These are phyloP conservation scores for Mucor velutinosus DNA, from an alignment of 371 early-diverging fungal species.

Conservation along the genomic window DNA sequence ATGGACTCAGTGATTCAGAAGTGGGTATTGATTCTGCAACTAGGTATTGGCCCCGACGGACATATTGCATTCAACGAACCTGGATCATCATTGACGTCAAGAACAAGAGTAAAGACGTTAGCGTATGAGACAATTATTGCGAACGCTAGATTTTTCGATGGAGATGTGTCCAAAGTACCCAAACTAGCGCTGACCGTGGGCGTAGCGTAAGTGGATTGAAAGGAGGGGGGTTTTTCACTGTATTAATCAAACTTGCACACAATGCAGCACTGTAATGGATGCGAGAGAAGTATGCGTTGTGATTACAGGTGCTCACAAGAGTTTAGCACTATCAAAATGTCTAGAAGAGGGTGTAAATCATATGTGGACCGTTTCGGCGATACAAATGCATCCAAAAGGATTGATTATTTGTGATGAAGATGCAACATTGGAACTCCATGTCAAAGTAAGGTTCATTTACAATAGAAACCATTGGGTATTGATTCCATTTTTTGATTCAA, in stretches of 20 bases:
- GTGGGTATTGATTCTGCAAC: not conserved
- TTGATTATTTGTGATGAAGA: constrained; percentile 92
- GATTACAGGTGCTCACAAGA: constrained; percentile 83
- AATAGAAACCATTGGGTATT: not conserved
- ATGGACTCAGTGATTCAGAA: constrained; percentile 39
- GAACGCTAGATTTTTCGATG: constrained; percentile 87
- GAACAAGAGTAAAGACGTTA: constrained; percentile 87
- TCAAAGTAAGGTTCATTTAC: constrained; percentile 57
- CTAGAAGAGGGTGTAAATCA: constrained; percentile 88
- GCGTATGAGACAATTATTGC: constrained; percentile 92
- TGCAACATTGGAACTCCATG: constrained; percentile 86
- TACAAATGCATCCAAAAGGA: constrained; percentile 86
- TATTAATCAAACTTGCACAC: too few species aligned
- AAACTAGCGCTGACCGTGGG: constrained; percentile 91
- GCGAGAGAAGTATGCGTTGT: constrained; percentile 85
- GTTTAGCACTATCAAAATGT: constrained; percentile 81
- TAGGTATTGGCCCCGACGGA: constrained; percentile 59
- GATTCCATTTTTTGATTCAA: constrained; percentile 35
- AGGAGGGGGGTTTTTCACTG: not conserved
- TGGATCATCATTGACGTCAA: constrained; percentile 85
- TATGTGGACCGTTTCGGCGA: constrained; percentile 92
- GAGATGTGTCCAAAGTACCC: constrained; percentile 86
- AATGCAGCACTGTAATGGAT: constrained; percentile 78
- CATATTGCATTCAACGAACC: constrained; percentile 94
- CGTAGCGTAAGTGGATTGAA: constrained; percentile 63